Conservation (phyloP, 306 rosid genomes). For the Corylus heterophylla region DNA sequence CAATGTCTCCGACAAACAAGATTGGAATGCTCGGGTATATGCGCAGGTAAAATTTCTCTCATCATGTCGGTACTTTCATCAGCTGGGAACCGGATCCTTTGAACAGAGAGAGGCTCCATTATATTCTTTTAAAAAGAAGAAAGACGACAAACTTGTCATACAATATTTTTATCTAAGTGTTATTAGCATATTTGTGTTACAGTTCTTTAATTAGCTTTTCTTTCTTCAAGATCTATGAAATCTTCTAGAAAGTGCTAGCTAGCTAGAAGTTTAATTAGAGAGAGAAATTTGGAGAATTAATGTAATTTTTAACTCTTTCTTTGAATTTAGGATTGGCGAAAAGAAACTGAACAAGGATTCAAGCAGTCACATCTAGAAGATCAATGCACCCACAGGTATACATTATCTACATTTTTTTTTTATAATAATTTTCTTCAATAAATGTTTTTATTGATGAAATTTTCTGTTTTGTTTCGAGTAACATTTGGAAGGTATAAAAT, state of each 20-base stretch:
- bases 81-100: no score
- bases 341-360: slow-evolving; percentile 24
- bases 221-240: no score
- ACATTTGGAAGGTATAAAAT: slow-evolving; percentile 45
- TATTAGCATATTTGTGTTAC: no score
- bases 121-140: no score
- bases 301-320: not conserved
- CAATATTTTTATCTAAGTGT: no score
- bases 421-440: not conserved
- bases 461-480: not conserved
- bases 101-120: no score
- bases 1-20: slow-evolving; percentile 32
- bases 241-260: no score
- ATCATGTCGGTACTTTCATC: no score
- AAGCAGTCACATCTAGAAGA: slow-evolving; percentile 41
- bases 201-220: no score
- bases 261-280: not conserved
- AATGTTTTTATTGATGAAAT: not conserved
- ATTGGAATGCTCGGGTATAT: slow-evolving; percentile 48
- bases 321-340: slow-evolving; percentile 31
- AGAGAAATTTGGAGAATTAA: not conserved
- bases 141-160: no score
- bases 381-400: slow-evolving; percentile 49
- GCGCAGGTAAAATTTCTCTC: slow-evolving; percentile 18
- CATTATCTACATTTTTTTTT: not conserved